A percentile compares a stretch with the other conserved stretches of the same genome.
Conservation (phyloP, 306 rosid species). For the Chamaecrista fasciculata region DNA sequence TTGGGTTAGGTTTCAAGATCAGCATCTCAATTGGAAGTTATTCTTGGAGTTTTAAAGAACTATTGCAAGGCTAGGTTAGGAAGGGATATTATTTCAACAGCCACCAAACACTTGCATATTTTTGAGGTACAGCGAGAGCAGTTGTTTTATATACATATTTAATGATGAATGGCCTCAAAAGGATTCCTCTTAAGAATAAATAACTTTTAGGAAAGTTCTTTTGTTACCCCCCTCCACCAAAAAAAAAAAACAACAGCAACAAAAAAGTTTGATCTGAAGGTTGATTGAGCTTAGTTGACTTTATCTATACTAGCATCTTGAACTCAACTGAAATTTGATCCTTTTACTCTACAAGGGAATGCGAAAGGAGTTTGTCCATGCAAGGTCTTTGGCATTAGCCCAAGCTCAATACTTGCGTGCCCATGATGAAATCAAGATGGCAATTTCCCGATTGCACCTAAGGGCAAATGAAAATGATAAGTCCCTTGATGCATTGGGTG, state of each 20-base stretch:
- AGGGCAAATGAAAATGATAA: constrained; percentile 63
- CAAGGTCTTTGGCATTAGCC: constrained; percentile 86
- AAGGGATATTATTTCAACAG: constrained; percentile 57
- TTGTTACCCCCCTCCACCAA: constrained; percentile 3
- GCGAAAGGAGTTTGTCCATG: constrained; percentile 92
- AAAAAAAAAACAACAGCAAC: constrained; percentile 11
- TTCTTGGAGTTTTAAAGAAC: constrained; percentile 84
- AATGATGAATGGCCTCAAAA: constrained; percentile 24
- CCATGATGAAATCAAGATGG: constrained; percentile 94
- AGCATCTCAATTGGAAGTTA: constrained; percentile 83
- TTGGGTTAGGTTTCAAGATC: constrained; percentile 64
- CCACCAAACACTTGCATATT: constrained; percentile 67
- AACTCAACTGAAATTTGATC: constrained; percentile 20
- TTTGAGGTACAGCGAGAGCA: constrained; percentile 62
- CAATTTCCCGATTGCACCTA: constrained; percentile 67
- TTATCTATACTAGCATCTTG: constrained; percentile 1
- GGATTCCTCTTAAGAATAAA: background rate
- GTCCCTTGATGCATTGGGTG: constrained; percentile 66
- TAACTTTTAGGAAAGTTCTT: constrained; percentile 9
- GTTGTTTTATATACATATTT: constrained; percentile 11
- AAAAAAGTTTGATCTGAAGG: constrained; percentile 22
- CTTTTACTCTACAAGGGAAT: constrained; percentile 55
- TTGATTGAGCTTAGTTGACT: constrained; percentile 6
- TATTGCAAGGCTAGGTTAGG: constrained; percentile 76
- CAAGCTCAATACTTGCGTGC: constrained; percentile 91